Conservation (phyloP, 2,329 filamentous ascomycete genomes). For the Fusarium sp. region DNA sequence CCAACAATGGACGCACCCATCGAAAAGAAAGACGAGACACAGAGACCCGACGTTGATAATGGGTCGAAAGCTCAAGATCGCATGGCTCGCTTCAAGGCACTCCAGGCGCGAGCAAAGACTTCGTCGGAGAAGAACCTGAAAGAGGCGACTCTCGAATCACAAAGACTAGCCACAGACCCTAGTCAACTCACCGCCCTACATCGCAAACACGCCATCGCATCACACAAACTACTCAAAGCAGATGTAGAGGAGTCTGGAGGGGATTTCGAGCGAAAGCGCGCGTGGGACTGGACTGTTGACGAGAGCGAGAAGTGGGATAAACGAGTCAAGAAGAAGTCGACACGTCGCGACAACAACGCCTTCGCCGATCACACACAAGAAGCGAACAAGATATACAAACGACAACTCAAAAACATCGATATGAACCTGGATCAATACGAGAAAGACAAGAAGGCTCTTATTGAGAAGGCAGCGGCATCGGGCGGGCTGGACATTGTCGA, state of each 20-base stretch:
- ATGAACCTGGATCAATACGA: constrained; percentile 89
- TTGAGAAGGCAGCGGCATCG: constrained; percentile 85
- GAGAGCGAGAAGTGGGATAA: constrained; percentile 96
- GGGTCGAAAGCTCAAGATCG: constrained; percentile 71
- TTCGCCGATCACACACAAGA: constrained; percentile 92
- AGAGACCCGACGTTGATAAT: constrained; percentile 49
- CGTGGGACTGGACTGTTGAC: constrained; percentile 98
- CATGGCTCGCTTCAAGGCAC: constrained; percentile 85
- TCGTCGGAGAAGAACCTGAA: constrained; percentile 82
- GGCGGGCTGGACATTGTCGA: constrained; percentile 94
- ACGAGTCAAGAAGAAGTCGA: constrained; percentile 86
- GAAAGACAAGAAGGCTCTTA: constrained; percentile 84
- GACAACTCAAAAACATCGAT: constrained; percentile 82
- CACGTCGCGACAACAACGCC: constrained; percentile 84
- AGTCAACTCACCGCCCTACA: constrained; percentile 81
- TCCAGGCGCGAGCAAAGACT: constrained; percentile 83
- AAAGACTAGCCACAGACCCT: constrained; percentile 82
- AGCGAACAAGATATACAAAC: constrained; percentile 92
- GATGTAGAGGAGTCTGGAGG: constrained; percentile 87
- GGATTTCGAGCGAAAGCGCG: constrained; percentile 97
- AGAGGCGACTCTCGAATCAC: constrained; percentile 85
- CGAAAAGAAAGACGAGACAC: constrained; percentile 36
- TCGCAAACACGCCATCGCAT: constrained; percentile 87
- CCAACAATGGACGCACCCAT: constrained; percentile 16
- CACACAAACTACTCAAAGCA: constrained; percentile 93